Percentiles rank a stretch among this genome's conserved stretches.
phyloP scores from a whole-genome alignment of 2,329 filamentous ascomycete genomes.

The Zymoseptoria crescenta region DNA sequence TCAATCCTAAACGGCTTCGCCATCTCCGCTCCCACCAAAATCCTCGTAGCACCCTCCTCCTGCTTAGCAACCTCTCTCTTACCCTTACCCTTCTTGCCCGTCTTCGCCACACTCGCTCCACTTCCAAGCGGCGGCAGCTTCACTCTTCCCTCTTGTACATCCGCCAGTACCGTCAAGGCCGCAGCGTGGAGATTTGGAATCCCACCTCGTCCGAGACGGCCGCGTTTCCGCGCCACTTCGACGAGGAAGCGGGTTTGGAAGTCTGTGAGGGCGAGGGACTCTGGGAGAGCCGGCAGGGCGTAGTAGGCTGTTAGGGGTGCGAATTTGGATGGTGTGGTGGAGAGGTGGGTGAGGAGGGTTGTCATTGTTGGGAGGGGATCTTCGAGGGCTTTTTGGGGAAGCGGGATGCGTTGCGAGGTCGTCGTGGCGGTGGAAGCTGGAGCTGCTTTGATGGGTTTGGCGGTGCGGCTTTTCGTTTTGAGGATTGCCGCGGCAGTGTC shows the following conservation, averaged over 20 bases:
- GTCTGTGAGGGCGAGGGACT: neutral
- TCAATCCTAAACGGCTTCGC: slow-evolving; percentile 92
- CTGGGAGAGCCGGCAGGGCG: slow-evolving; percentile 69
- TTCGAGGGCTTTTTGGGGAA: slow-evolving; percentile 88
- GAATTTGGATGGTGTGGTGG: slow-evolving; percentile 43
- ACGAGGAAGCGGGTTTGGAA: slow-evolving; percentile 80
- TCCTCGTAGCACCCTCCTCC: slow-evolving; percentile 28
- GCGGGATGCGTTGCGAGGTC: slow-evolving; percentile 51
- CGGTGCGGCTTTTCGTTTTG: neutral
- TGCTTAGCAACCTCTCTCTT: neutral
- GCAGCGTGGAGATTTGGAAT: slow-evolving; percentile 82
- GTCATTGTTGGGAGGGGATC: slow-evolving; percentile 83
- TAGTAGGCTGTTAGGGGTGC: slow-evolving; percentile 58
- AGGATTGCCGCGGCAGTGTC: slow-evolving; percentile 23
- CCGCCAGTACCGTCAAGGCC: slow-evolving; percentile 88
- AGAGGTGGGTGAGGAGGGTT: slow-evolving; percentile 65
- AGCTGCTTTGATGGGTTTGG: neutral
- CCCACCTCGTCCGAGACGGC: slow-evolving; percentile 78
- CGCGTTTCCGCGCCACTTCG: slow-evolving; percentile 89
- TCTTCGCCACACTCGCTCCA: slow-evolving; percentile 9
- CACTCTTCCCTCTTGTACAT: slow-evolving; percentile 92
- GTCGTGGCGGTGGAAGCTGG: neutral
- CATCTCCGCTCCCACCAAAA: slow-evolving; percentile 87
- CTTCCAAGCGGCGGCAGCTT: slow-evolving; percentile 31
- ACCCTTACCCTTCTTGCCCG: slow-evolving; percentile 49